A percentile compares a stretch with the other conserved stretches of the same genome.
phyloP scores from a whole-genome alignment of 768 basidiomycete species.

The Inosperma sp. region DNA sequence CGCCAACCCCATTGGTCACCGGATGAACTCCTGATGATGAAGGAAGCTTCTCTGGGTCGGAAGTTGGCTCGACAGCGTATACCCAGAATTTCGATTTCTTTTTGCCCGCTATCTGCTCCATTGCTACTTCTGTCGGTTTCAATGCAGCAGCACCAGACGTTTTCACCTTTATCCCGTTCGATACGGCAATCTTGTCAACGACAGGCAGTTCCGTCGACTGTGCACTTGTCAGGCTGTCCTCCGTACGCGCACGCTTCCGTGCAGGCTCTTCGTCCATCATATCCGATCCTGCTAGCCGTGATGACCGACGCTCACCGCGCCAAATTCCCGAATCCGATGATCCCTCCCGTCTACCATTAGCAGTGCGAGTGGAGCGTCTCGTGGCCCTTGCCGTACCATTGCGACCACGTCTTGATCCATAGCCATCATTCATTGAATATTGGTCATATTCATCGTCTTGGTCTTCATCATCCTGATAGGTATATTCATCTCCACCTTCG shows the following conservation, averaged over 20 bases:
- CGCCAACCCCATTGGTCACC: constrained; percentile 4
- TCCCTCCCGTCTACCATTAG: constrained; percentile 50
- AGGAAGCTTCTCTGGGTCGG: constrained; percentile 21
- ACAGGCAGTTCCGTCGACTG: constrained; percentile 43
- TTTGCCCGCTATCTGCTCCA: constrained; percentile 73
- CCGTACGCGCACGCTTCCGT: constrained; percentile 72
- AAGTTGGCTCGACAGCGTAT: constrained; percentile 75
- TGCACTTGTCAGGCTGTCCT: constrained; percentile 62
- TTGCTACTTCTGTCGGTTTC: constrained; percentile 67
- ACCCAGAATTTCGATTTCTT: constrained; percentile 88
- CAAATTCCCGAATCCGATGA: constrained; percentile 55
- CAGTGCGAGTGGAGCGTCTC: constrained; percentile 56
- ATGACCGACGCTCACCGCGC: constrained; percentile 73
- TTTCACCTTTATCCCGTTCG: constrained; percentile 45
- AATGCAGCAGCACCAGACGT: constrained; percentile 58
- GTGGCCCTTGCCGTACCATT: constrained; percentile 31
- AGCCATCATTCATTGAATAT: constrained; percentile 49
- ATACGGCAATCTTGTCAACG: constrained; percentile 26
- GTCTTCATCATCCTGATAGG: constrained; percentile 59
- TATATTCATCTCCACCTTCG: constrained; percentile 63
- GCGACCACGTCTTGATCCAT: constrained; percentile 41
- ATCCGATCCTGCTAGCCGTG: constrained; percentile 59
- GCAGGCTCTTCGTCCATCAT: constrained; percentile 46
- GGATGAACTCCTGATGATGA: constrained; percentile 3
- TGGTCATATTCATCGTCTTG: constrained; percentile 62